These are phyloP conservation scores for Torulaspora quercuum DNA, from an alignment of 805 yeast genomes.

Conservation along the genomic window DNA sequence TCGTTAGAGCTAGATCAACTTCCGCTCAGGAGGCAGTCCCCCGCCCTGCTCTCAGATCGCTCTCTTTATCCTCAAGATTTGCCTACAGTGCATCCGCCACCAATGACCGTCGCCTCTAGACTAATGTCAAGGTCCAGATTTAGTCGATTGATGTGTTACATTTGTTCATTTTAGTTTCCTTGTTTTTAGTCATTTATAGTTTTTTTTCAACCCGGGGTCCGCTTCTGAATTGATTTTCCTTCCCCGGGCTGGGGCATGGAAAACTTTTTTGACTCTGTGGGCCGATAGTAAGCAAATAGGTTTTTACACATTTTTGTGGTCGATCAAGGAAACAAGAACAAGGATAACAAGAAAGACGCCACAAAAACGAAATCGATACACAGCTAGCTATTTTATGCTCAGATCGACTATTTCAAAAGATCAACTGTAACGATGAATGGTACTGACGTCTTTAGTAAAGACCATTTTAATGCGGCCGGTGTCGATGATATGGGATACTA, in stretches of 20 bases:
- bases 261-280: no score
- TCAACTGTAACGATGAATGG: constrained; percentile 8
- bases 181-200: no score
- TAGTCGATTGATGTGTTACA: no score
- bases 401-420: background rate
- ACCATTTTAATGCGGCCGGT: no score
- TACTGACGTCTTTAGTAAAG: constrained; percentile 5
- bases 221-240: no score
- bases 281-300: constrained; percentile 2
- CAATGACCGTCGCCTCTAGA: no score
- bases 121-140: no score
- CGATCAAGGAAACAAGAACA: background rate
- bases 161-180: no score
- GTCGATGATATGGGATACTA: constrained; percentile 1
- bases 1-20: constrained; percentile 6
- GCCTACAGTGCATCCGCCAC: constrained; percentile 17
- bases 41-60: constrained; percentile 20
- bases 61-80: constrained; percentile 24
- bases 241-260: no score
- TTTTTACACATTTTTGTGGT: no score
- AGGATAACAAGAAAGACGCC: background rate
- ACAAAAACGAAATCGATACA: background rate
- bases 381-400: background rate
- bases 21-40: constrained; percentile 2
- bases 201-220: no score